Evolutionary conservation across 257 asterid species (phyloP), one percentile per base, ranked within the genome.

Genomic region (Penstemon barbatus): DNA sequence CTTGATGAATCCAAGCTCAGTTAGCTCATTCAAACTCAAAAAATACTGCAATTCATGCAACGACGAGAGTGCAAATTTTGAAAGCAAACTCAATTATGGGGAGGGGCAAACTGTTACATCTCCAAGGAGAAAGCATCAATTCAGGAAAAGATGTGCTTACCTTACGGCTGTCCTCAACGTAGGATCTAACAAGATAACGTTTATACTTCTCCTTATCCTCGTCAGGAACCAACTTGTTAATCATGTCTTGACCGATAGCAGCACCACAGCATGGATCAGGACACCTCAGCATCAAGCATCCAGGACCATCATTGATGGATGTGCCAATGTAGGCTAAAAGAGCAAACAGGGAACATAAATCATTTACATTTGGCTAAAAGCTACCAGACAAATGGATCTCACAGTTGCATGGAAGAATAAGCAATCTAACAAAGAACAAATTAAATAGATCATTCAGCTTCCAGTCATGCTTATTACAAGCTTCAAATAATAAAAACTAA

Each of bases 111-210:
- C 57, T 40, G 36, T 54, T 67, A 51, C 62, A 54, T 11, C 51
- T 39, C 56, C 55, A n/a, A 38, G 9, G 43, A 49, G 13, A 55
- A 66, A 36, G 11, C 65, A 8, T 55, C 66, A 39, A 64, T 69
- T 54, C 67, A 52, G 48, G 76, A 46, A 71, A 63, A 69, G 9
- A 54, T 40, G 61, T 63, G 68, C 66, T 70, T 74, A 92, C 97
- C 97, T 85, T 90, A 50, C 96, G 91, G 78, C 89, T 90, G 82
- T 93, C 95, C 82, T 93, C 97, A 48, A 93, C 89, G 71, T 81
- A 93, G 49, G 97, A 93, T 81, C 99, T 87, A 61, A 84, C 87
- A 72, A 93, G 92, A 81, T 93, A 93, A 50, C 92, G 96, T 59
- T 62, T 74, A 72, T 88, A 93, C 78, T 88, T 93, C 75, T 84